Conservation (phyloP, 2,329 filamentous ascomycete genomes). For the Aureobasidium musti region DNA sequence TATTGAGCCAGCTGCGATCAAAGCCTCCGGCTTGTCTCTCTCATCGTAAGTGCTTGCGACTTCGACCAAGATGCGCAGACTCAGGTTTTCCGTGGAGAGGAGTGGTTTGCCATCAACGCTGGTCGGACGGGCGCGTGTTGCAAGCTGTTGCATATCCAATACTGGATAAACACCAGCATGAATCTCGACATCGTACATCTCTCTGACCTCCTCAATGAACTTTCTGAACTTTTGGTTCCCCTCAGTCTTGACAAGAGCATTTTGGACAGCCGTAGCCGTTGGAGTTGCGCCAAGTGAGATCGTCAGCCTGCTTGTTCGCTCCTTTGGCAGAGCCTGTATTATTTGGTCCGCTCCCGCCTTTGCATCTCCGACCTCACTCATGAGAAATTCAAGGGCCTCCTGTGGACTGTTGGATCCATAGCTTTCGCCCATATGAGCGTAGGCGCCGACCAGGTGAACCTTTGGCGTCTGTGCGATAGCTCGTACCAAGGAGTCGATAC, state of each 20-base stretch:
- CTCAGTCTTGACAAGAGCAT: conserved; percentile 53
- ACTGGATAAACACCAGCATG: conserved; percentile 77
- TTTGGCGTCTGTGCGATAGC: conserved; percentile 51
- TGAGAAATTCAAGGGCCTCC: conserved; percentile 62
- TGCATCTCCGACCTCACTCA: conserved; percentile 60
- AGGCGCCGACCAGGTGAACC: conserved; percentile 62
- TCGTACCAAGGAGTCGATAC: conserved; percentile 52
- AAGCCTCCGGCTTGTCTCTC: conserved; percentile 62
- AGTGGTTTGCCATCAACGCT: conserved; percentile 37
- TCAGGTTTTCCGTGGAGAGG: conserved; percentile 59
- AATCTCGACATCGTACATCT: conserved; percentile 58
- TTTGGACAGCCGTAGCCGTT: conserved; percentile 67
- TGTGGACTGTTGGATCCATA: conserved; percentile 60
- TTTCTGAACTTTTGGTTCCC: conserved; percentile 40
- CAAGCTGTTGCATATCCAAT: conserved; percentile 77
- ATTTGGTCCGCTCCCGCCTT: conserved; percentile 48
- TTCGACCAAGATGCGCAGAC: conserved; percentile 69
- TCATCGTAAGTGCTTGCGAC: conserved; percentile 67
- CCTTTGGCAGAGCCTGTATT: conserved; percentile 37
- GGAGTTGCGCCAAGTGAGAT: conserved; percentile 77
- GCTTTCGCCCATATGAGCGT: conserved; percentile 72
- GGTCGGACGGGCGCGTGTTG: conserved; percentile 63
- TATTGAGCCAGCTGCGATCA: conserved; percentile 68
- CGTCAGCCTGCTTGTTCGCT: conserved; percentile 44
- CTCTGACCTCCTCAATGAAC: conserved; percentile 43